Conservation (phyloP, 208 protist species). For the Crithidia expoeki region DNA sequence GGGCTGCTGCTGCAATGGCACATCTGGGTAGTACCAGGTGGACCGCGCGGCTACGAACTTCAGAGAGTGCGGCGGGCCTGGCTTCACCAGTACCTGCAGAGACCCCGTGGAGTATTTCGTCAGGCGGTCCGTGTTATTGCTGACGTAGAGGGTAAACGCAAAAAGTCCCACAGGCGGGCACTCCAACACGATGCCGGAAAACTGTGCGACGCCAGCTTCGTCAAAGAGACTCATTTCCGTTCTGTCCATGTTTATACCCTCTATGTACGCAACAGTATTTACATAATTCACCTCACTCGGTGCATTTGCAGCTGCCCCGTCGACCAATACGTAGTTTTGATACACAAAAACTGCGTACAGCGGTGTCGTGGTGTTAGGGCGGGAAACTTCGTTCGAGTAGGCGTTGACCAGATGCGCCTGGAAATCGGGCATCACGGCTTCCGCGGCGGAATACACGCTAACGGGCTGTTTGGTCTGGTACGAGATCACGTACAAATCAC, state of each 20-base stretch:
- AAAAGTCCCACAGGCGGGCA: background rate
- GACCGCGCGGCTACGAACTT: constrained; percentile 32
- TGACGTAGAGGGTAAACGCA: background rate
- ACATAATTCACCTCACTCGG: too few species aligned
- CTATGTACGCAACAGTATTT: too few species aligned
- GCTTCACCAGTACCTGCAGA: constrained; percentile 9
- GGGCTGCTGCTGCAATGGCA: constrained; percentile 26
- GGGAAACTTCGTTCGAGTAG: background rate
- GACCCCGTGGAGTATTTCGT: background rate
- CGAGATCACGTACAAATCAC: background rate
- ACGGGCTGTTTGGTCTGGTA: background rate
- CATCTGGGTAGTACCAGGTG: constrained; percentile 21
- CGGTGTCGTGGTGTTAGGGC: background rate
- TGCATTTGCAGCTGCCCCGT: background rate
- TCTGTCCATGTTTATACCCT: too few species aligned
- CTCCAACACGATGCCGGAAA: background rate
- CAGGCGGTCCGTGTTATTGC: background rate
- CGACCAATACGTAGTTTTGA: background rate
- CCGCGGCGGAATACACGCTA: background rate
- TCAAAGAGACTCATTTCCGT: too few species aligned
- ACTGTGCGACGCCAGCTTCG: background rate
- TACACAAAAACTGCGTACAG: background rate
- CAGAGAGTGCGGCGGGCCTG: constrained; percentile 23
- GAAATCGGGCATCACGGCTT: background rate
- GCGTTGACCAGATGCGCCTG: background rate